These are phyloP conservation scores for Nannochloropsis gaditana DNA, from an alignment of 108 stramenopile species.

Conservation along the genomic window DNA sequence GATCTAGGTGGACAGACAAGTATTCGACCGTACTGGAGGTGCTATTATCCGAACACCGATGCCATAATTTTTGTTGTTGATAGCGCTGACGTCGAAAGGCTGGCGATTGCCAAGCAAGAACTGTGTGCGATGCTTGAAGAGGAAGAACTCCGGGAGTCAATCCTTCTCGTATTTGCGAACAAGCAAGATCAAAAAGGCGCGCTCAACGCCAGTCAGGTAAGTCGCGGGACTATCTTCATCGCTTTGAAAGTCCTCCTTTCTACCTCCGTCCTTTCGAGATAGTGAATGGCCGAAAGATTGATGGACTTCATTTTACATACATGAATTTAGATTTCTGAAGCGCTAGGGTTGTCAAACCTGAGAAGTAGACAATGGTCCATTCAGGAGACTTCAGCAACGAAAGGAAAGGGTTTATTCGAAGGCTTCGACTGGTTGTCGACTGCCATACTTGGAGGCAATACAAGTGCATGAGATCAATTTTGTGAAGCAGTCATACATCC, in stretches of 20 bases:
- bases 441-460: neutral
- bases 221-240: neutral
- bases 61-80: constrained; percentile 99
- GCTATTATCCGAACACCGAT: constrained; percentile 99
- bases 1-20: constrained; percentile 97
- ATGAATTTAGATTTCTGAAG: constrained; percentile 75
- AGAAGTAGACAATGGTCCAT: constrained; percentile 97
- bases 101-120: constrained; percentile 89
- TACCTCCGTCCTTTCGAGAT: neutral
- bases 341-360: constrained; percentile 86
- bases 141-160: constrained; percentile 90
- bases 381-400: constrained; percentile 95
- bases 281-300: neutral
- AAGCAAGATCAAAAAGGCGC: constrained; percentile 99
- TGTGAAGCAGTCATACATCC: no score
- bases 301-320: neutral
- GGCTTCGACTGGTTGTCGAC: constrained; percentile 94
- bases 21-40: constrained; percentile 99
- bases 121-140: constrained; percentile 96
- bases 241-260: neutral
- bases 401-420: constrained; percentile 97
- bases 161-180: constrained; percentile 96
- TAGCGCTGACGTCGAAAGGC: constrained; percentile 87
- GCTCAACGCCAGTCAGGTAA: constrained; percentile 73
- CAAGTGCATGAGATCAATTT: no score